phyloP scores from a whole-genome alignment of 768 basidiomycete species.

The Boletus reticuloceps region DNA sequence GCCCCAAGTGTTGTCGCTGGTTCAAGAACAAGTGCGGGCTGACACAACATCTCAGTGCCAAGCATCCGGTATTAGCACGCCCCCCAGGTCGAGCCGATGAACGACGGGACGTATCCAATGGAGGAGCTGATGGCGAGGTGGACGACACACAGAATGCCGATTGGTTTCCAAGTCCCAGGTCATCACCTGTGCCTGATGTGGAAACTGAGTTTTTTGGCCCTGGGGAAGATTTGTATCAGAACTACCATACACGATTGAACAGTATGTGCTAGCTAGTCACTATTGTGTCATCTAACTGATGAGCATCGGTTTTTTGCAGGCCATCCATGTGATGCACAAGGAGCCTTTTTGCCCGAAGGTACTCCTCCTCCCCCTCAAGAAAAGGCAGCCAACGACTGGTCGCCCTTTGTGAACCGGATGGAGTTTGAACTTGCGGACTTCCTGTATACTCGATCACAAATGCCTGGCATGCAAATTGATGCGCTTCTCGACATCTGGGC shows the following conservation, averaged over 20 bases:
- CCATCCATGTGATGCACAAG: neutral
- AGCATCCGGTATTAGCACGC: neutral
- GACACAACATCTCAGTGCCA: neutral
- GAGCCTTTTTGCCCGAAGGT: neutral
- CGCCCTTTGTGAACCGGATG: neutral
- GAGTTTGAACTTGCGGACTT: neutral
- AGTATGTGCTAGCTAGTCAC: neutral
- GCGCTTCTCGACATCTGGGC: neutral
- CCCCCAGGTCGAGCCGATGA: neutral
- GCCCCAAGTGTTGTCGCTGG: neutral
- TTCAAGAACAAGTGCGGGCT: neutral
- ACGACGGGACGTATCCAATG: neutral
- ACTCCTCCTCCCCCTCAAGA: neutral
- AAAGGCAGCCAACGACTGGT: neutral
- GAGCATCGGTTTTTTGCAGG: neutral
- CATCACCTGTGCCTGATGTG: neutral
- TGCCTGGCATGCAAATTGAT: neutral
- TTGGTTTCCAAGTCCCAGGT: neutral
- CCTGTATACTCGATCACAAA: neutral
- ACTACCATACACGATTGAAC: neutral
- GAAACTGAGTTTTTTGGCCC: neutral
- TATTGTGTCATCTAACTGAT: neutral
- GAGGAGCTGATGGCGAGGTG: neutral
- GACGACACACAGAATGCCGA: neutral
- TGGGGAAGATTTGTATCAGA: neutral